Conservation (phyloP, 2,329 filamentous ascomycete genomes). For the Rosellinia necatrix region DNA sequence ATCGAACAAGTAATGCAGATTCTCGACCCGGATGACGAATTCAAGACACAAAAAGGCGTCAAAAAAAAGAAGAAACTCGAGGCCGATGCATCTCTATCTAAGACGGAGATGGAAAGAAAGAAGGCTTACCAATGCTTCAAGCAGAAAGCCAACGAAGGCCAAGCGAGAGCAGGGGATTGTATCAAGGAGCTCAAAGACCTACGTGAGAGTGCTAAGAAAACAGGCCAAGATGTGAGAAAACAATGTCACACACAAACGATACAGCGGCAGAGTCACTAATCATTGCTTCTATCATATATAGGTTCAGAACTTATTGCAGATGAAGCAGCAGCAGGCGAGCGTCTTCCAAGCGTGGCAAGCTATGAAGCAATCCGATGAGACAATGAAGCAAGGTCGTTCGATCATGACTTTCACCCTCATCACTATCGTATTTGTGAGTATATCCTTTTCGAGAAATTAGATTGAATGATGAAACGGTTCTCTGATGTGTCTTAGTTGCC, state of each 20-base stretch:
- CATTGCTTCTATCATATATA: conserved; percentile 14
- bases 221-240: conserved; percentile 39
- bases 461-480: not conserved
- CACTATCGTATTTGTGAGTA: conserved; percentile 50
- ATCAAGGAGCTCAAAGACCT: conserved; percentile 44
- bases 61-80: not conserved
- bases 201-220: conserved; percentile 39
- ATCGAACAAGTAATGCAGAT: conserved; percentile 33
- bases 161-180: conserved; percentile 34
- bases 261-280: not conserved
- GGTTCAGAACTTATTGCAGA: conserved; percentile 45
- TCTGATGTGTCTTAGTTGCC: not conserved
- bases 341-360: conserved; percentile 50
- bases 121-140: conserved; percentile 35
- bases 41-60: not conserved
- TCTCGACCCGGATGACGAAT: conserved; percentile 31
- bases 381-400: conserved; percentile 46
- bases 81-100: not conserved
- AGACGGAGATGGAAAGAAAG: not conserved
- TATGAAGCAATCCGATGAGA: conserved; percentile 45
- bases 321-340: conserved; percentile 52
- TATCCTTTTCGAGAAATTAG: not conserved
- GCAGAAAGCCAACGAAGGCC: conserved; percentile 35
- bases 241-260: not conserved
- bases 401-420: conserved; percentile 53